phyloP scores from a whole-genome alignment of 2,329 filamentous ascomycete species.

The Bipolaris cookei region DNA sequence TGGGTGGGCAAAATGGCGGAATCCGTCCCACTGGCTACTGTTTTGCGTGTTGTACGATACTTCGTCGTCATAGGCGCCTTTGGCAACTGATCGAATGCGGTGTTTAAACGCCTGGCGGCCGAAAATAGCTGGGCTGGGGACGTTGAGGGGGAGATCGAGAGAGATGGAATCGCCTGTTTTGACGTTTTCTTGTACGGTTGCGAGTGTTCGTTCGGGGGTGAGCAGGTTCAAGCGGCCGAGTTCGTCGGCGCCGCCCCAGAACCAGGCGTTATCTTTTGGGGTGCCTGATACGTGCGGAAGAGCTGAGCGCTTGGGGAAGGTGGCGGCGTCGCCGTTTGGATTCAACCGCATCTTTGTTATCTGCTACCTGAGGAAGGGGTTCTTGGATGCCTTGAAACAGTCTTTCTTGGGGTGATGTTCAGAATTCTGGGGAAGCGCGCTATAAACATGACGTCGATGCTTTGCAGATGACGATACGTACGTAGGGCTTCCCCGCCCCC shows the following conservation, averaged over 20 bases:
- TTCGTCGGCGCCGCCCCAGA: conserved; percentile 36
- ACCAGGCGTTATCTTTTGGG: conserved; percentile 30
- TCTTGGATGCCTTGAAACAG: background rate
- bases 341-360: conserved; percentile 26
- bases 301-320: conserved; percentile 29
- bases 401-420: too few relatives aligned
- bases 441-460: conserved; percentile 8
- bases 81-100: conserved; percentile 23
- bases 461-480: background rate
- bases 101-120: conserved; percentile 61
- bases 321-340: conserved; percentile 24
- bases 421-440: too few relatives aligned
- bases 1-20: conserved; percentile 46
- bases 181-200: conserved; percentile 58
- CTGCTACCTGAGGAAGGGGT: background rate
- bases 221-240: conserved; percentile 68
- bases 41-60: conserved; percentile 43
- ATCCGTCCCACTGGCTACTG: conserved; percentile 46
- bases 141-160: conserved; percentile 66
- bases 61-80: conserved; percentile 38
- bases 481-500: conserved; percentile 2
- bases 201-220: conserved; percentile 60
- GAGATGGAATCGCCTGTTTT: conserved; percentile 60
- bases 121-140: conserved; percentile 62
- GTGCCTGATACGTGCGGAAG: conserved; percentile 32